phyloP scores from a whole-genome alignment of 257 asterid genomes.

The Plectranthus barbatus region DNA sequence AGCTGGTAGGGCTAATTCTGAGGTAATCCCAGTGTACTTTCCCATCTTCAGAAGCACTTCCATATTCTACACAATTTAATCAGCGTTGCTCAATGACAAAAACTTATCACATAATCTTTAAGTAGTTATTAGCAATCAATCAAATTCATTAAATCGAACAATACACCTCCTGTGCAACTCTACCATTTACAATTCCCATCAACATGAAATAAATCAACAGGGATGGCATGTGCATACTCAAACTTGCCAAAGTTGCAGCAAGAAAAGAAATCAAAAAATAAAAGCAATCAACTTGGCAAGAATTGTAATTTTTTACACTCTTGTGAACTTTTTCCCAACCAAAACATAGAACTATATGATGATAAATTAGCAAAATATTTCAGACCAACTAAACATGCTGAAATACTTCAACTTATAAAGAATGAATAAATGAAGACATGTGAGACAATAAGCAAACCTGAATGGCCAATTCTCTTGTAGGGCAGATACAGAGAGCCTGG shows the following conservation, averaged over 20 bases:
- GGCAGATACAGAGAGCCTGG: conserved; percentile 97
- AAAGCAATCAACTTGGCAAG: background rate
- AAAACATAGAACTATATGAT: background rate
- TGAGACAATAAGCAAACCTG: conserved; percentile 43
- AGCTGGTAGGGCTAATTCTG: conserved; percentile 69
- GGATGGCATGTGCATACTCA: background rate
- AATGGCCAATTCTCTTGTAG: conserved; percentile 90
- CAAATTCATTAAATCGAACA: too few relatives aligned
- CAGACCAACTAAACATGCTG: too few relatives aligned
- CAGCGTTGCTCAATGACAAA: too few relatives aligned
- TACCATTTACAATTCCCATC: too few relatives aligned
- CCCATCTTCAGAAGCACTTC: conserved; percentile 94
- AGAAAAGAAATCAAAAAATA: background rate
- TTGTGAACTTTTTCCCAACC: too few relatives aligned
- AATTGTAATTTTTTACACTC: background rate
- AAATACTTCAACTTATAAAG: background rate
- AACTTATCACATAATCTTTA: background rate
- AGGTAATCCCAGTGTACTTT: conserved; percentile 66
- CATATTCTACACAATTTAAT: conserved; percentile 58
- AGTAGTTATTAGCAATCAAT: background rate
- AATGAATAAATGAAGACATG: too few relatives aligned
- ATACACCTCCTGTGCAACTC: too few relatives aligned
- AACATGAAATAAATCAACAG: background rate
- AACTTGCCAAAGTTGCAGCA: background rate
- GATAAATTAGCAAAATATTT: too few relatives aligned